Base-by-base conservation (phyloP, 495 filamentous ascomycete genomes). In the Penicillium maclennaniae region DNA sequence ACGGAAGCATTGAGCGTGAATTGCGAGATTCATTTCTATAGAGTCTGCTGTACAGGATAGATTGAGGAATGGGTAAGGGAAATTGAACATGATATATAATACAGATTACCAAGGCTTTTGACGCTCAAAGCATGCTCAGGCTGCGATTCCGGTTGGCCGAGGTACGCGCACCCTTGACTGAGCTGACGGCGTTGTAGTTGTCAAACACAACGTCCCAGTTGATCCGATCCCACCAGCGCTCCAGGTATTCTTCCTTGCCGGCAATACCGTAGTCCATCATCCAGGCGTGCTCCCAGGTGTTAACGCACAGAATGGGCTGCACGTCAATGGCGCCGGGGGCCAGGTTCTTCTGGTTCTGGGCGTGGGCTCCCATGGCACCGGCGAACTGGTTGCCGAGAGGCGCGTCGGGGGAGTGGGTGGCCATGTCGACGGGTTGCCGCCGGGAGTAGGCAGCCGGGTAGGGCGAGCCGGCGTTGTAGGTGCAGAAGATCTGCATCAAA, bases 271-370 rank as follows among this genome's bases (percentile, higher is more conserved):
- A 96, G 66, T 97, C 90, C 53, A 78, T 79, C 68, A 97, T 71
- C 84, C 88, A 98, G 2, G 85, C 87, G 70, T 98, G 93, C 76
- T 97, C 86, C 93, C 93, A 98, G 23, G 90, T 95, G 69, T 93
- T 97, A 42, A 97, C 79, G 61, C 92, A 95, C 51, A 97, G 72
- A 54, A 97, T 71, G 5, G 92, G 91, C 48, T 82, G 71, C 16
- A 92, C 60, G 47, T 88, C 80, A 37, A 81, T 70, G 10, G 88
- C 91, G 6, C 90, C 87, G 16, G 85, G 86, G 14, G 84, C 80
- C 53, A 79, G 60, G 54, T 61, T 73, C 61, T 67, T 74, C 42
- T 73, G 66, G 54, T 72, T 75, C 34, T 60, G 54, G 7, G 72
- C 67, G 59, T 72, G 64, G 15, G 67, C 61, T 54, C 84, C 78